These are phyloP conservation scores for Venturia pyrina DNA, from an alignment of 2,329 filamentous ascomycete genomes.

Conservation along the genomic window DNA sequence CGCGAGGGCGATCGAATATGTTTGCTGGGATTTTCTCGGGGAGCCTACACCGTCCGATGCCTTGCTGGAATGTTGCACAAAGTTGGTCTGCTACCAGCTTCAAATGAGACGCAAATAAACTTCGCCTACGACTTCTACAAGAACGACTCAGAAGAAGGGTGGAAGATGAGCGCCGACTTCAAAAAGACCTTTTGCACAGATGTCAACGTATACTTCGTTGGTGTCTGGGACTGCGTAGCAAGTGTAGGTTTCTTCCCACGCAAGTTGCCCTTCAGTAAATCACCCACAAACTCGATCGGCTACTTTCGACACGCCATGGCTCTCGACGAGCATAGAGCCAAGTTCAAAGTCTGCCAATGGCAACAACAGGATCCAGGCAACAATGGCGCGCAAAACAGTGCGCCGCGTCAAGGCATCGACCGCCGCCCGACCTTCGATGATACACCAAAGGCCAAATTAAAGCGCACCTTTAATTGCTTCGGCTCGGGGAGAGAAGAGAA, in stretches of 20 bases:
- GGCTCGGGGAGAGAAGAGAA: constrained; percentile 1
- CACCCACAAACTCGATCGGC: constrained; percentile 25
- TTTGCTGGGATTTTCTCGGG: constrained; percentile 29
- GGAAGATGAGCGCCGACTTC: constrained; percentile 33
- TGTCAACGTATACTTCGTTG: constrained; percentile 34
- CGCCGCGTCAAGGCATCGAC: not conserved
- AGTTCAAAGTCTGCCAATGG: constrained; percentile 34
- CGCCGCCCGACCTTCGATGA: constrained; percentile 11
- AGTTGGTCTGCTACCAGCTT: constrained; percentile 27
- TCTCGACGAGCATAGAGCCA: constrained; percentile 33
- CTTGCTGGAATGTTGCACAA: constrained; percentile 35
- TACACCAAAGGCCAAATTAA: constrained; percentile 12
- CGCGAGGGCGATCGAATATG: constrained; percentile 28
- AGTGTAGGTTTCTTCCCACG: constrained; percentile 33
- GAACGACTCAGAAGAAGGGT: constrained; percentile 28
- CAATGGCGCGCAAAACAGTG: constrained; percentile 8
- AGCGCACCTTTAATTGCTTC: constrained; percentile 5
- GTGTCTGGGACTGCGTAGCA: constrained; percentile 33
- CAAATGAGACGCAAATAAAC: constrained; percentile 27
- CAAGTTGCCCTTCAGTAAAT: constrained; percentile 29
- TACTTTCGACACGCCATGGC: constrained; percentile 37
- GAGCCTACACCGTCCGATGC: constrained; percentile 32
- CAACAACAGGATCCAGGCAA: constrained; percentile 21
- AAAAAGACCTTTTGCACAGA: constrained; percentile 36
- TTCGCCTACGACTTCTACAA: constrained; percentile 39